Base-by-base conservation (phyloP, 306 rosid genomes). In the Rosa multiflora region DNA sequence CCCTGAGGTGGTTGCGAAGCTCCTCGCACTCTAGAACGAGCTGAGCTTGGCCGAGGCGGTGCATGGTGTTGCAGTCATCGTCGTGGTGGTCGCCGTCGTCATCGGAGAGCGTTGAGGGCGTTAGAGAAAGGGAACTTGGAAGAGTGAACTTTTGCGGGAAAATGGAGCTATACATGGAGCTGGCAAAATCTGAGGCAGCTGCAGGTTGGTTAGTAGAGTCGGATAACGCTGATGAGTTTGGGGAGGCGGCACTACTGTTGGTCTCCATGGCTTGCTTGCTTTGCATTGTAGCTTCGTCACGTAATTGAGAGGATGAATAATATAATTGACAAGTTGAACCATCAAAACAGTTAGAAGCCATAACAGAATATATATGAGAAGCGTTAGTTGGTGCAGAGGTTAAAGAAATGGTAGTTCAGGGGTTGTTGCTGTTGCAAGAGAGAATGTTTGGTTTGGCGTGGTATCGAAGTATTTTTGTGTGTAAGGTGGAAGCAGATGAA, bases 61-160 rank as follows among this genome's bases (percentile, higher is more conserved):
- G 76, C 67, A 80, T 83, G 6, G 87, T 66, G 21, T 20, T 35
- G 5, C 8, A 43, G 72, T 70, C 59, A 1, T 59, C 80, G 5
- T 76, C 74, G 32, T 69, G 67, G 21, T 74, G 10, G 61, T 20
- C 61, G 0, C 11, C 61, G 23, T 55, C 72, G 4, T 85, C 64
- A 20, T 88, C 82, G 42, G 89, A 83, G 67, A 78, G 78, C 12
- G 88, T 85, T 42, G 91, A 88, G 0, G 91, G 89, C 46, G 88
- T 86, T 32, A 79, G 70, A 11, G 89, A 88, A 48, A 74, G 80
- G 40, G 89, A 73, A 44, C 73, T 64, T 10, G 88, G 84, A 12
- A 85, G 79, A 4, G 83, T 74, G 55, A 80, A 82, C 52, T 71
- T 79, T 44, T 88, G 85, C 59, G 73, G 89, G 85, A 82, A 82